These are phyloP conservation scores for Diaporthe batatas DNA, from an alignment of 2,329 filamentous ascomycete genomes.

Conservation along the genomic window DNA sequence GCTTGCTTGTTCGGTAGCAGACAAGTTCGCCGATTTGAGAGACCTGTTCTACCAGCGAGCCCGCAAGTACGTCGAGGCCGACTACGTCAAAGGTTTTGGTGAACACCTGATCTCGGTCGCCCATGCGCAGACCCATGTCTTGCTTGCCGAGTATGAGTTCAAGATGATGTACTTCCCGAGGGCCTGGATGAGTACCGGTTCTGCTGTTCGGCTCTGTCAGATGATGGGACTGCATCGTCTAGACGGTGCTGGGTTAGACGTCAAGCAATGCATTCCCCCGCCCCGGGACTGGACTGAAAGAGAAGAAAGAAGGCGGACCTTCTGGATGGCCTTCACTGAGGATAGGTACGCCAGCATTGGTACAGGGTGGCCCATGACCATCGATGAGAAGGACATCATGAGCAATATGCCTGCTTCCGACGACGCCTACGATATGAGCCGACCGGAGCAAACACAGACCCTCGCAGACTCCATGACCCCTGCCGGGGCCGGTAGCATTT, in stretches of 20 bases:
- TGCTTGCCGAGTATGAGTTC: constrained; percentile 90
- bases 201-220: constrained; percentile 82
- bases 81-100: constrained; percentile 93
- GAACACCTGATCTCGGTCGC: constrained; percentile 88
- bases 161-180: constrained; percentile 98
- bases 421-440: constrained; percentile 85
- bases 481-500: constrained; percentile 79
- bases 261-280: constrained; percentile 90
- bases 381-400: constrained; percentile 92
- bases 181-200: constrained; percentile 92
- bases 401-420: constrained; percentile 88
- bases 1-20: constrained; percentile 85
- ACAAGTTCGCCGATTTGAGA: constrained; percentile 84
- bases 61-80: constrained; percentile 89
- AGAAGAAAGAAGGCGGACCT: constrained; percentile 91
- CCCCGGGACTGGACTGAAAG: constrained; percentile 94
- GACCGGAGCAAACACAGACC: constrained; percentile 77
- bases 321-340: constrained; percentile 93
- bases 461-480: constrained; percentile 79
- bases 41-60: constrained; percentile 91
- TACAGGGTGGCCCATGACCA: constrained; percentile 95
- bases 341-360: constrained; percentile 96
- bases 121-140: constrained; percentile 86
- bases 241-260: constrained; percentile 85
- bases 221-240: constrained; percentile 95